phyloP scores from a whole-genome alignment of 2,329 filamentous ascomycete genomes.

The Aspergillus puulaauensis region DNA sequence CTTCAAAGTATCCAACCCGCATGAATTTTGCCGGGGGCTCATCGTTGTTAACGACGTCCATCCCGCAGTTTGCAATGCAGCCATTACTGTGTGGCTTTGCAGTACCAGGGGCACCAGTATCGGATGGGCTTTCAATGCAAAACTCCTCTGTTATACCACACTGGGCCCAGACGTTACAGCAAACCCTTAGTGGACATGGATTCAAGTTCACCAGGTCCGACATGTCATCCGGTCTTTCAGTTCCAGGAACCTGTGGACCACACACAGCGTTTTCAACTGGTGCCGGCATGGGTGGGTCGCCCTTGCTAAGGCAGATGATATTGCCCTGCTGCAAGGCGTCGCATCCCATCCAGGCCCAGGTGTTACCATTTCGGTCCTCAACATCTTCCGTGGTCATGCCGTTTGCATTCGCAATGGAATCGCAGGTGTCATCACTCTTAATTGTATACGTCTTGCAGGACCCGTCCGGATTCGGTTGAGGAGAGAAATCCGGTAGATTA shows the following conservation, averaged over 20 bases:
- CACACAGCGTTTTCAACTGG: conserved; percentile 32
- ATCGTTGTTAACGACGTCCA: no score
- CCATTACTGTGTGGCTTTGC: conserved; percentile 33
- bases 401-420: conserved; percentile 32
- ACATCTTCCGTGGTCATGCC: conserved; percentile 40
- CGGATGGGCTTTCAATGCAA: conserved; percentile 30
- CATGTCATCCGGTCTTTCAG: conserved; percentile 21
- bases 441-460: conserved; percentile 40
- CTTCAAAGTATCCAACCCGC: no score
- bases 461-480: conserved; percentile 36
- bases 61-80: conserved; percentile 17
- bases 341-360: conserved; percentile 48
- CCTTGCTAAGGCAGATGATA: conserved; percentile 43
- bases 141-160: conserved; percentile 49
- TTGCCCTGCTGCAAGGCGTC: conserved; percentile 26
- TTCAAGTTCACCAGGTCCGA: conserved; percentile 41
- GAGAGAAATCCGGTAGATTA: conserved; percentile 27
- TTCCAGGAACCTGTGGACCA: conserved; percentile 47
- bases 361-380: conserved; percentile 42
- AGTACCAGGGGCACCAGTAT: conserved; percentile 38
- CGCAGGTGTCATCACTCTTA: conserved; percentile 36
- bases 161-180: conserved; percentile 44
- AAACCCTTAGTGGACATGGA: conserved; percentile 46
- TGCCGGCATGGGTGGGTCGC: conserved; percentile 41
- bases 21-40: no score